A percentile compares a stretch with the other conserved stretches of the same genome.
These are phyloP conservation scores for Pulveroboletus ravenelii DNA, from an alignment of 768 basidiomycete genomes.

Conservation along the genomic window DNA sequence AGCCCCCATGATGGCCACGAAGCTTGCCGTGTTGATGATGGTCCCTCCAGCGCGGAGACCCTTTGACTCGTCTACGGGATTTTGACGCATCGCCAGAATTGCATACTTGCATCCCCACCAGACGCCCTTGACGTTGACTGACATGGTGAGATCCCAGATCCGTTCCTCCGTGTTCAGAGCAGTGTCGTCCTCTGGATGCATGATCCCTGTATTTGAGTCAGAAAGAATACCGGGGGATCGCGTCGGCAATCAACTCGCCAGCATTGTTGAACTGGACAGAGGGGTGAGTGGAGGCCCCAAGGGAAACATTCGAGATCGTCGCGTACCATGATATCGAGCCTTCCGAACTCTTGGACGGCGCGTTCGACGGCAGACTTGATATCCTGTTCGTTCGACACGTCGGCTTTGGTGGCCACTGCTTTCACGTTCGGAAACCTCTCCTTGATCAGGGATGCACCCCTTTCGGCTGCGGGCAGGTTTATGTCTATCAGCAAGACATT, in stretches of 20 bases:
- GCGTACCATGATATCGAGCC: constrained; percentile 89
- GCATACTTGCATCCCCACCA: constrained; percentile 99
- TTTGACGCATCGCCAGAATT: constrained; percentile 92
- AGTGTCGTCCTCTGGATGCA: constrained; percentile 94
- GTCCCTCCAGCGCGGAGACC: constrained; percentile 80
- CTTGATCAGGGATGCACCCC: constrained; percentile 56
- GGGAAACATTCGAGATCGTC: background rate
- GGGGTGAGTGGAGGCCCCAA: background rate
- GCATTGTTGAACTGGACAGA: constrained; percentile 84
- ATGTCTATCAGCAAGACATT: constrained; percentile 86
- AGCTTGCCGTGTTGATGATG: constrained; percentile 98
- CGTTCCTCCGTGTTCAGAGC: constrained; percentile 95
- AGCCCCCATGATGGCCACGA: constrained; percentile 92
- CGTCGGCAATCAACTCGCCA: constrained; percentile 37
- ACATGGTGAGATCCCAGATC: constrained; percentile 93
- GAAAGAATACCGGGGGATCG: background rate
- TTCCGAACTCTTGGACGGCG: constrained; percentile 83
- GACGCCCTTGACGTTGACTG: constrained; percentile 96
- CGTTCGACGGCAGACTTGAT: constrained; percentile 76
- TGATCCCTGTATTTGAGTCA: constrained; percentile 63
- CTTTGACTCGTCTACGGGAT: constrained; percentile 75
- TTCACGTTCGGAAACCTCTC: constrained; percentile 66
- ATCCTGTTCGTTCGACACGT: constrained; percentile 87
- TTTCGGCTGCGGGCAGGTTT: constrained; percentile 70
- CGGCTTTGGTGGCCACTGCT: constrained; percentile 66